Evolutionary conservation across 1,284 basidiomycete species (phyloP), one percentile per base, ranked within the genome.

Genomic region (Moesziomyces sp.): DNA sequence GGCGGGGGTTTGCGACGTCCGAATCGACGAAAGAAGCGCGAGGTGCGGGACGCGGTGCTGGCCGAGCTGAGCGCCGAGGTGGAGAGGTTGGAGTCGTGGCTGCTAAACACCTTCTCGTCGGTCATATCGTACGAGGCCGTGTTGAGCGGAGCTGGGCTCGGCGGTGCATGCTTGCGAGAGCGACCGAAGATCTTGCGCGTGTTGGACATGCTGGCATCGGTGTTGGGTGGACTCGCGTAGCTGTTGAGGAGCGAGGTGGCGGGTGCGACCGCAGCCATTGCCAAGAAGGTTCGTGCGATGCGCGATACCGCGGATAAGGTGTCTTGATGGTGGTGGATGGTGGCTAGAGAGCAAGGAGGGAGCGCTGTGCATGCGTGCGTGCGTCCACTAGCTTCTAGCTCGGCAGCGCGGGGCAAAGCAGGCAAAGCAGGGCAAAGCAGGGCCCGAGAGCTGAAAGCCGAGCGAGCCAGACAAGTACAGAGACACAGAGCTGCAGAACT

Each of bases 151-250:
- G 26, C 26, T 28, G 26, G 26, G 26, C 26, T 28, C 6, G 51
- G 24, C 13, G 44, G 48, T 10, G 49, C n/a, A 4, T 50, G 43
- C 53, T 59, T 66, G 45, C 63, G 69, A 14, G 63, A 56, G 35
- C 69, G 62, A 19, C 58, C 44, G 26, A 72, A 72, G 30, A 72
- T 56, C 21, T 63, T 72, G 48, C 59, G 69, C 0, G 57, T 56
- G 30, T 33, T 33, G 1, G 67, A 46, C 57, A 63, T 61, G 38
- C 45, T 33, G 24, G 43, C n/a, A n/a, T 26, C 18, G 19, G 43
- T 11, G 44, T 38, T n/a, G 14, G 43, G n/a, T 18, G 47, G 48
- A 2, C 54, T 28, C 8, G 52, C 42, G 9, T 46, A n/a, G 16
- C 21, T n/a, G 49, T 24, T 46, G 4, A 46, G 44, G 18, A 38